Evolutionary conservation across 257 asterid genomes (phyloP), one percentile per base, ranked within the genome.

Genomic region (Scutellaria barbata): DNA sequence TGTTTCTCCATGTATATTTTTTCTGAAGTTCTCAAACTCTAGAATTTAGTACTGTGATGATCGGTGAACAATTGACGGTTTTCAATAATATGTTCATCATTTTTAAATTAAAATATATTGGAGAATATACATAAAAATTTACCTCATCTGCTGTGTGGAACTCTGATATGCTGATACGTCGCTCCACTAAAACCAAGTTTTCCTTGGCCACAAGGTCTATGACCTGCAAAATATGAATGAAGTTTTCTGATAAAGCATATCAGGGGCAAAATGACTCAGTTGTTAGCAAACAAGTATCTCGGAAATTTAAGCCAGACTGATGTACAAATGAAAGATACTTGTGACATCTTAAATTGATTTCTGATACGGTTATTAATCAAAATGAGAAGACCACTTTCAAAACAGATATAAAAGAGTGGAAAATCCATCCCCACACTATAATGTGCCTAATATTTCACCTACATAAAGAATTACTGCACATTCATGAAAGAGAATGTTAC

Each of bases 71-170:
- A 11, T 16, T 40, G 20, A 5, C 6, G 25, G 20, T 16, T 37
- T 59, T 17, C 5, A 42, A 50, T 30, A 50, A 17, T 50, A 66
- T 12, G 17, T 8, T 42, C 25, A 16, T 11, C 42, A 52, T 14
- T 11, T 7, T 17, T 18, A 20, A 13, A 22, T 46, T 13, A 5
- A 50, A 1, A 48, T n/a, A n/a, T 39, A 56, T 43, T 14, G 17
- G 52, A 53, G 1, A 63, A 11, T 4, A 61, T 11, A 60, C 25
- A 20, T 20, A 79, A 56, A 76, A n/a, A 65, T 25, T 39, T 53
- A 92, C 98, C 96, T 92, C 98, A 67, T 92, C 98, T 55, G 96
- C 98, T 47, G 94, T 86, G 74, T 92, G 93, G 79, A 92, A 86
- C 87, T 89, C 98, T 12, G 98, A 89, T 76, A 92, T 75, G 77